Percentiles rank a stretch among this genome's conserved stretches.
phyloP scores from a whole-genome alignment of 2,329 filamentous ascomycete species.

The Alternaria incomplexa region DNA sequence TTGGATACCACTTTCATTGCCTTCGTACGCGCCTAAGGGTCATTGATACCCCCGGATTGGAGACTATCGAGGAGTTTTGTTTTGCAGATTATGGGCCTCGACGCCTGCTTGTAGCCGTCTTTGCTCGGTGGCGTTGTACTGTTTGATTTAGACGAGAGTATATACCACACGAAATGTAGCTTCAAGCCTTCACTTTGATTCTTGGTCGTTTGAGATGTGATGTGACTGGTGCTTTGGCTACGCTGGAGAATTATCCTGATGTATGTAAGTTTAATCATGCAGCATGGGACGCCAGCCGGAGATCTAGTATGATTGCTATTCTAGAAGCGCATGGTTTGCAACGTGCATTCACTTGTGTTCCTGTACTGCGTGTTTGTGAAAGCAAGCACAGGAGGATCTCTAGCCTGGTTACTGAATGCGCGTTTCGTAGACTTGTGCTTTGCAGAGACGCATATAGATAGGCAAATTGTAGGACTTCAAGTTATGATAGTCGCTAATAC shows the following conservation, averaged over 20 bases:
- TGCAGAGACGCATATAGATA: not conserved
- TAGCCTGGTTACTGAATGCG: not conserved
- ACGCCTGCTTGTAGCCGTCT: not conserved
- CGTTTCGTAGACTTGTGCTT: not conserved
- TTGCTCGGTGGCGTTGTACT: not conserved
- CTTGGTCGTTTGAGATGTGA: not conserved
- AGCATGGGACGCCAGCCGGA: not conserved
- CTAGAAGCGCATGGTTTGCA: not conserved
- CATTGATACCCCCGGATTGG: conserved; percentile 21
- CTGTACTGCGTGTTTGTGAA: not conserved
- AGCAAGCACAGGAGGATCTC: not conserved
- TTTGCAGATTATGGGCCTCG: not conserved
- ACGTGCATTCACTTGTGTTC: not conserved
- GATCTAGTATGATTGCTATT: rapidly evolving
- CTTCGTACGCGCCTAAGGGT: conserved; percentile 13
- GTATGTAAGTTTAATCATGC: not conserved
- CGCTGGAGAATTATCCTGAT: not conserved
- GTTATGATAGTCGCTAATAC: not conserved
- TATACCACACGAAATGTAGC: conserved; percentile 7
- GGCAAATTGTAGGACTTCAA: not conserved
- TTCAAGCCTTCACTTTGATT: not conserved
- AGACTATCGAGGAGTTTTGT: conserved; percentile 6
- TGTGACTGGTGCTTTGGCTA: not conserved
- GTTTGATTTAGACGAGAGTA: conserved; percentile 9
- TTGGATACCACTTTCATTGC: conserved; percentile 27